A percentile compares a stretch with the other conserved stretches of the same genome.
Evolutionary conservation across 345 rosid genomes (phyloP).

Genomic region (Physaria fendleri): DNA sequence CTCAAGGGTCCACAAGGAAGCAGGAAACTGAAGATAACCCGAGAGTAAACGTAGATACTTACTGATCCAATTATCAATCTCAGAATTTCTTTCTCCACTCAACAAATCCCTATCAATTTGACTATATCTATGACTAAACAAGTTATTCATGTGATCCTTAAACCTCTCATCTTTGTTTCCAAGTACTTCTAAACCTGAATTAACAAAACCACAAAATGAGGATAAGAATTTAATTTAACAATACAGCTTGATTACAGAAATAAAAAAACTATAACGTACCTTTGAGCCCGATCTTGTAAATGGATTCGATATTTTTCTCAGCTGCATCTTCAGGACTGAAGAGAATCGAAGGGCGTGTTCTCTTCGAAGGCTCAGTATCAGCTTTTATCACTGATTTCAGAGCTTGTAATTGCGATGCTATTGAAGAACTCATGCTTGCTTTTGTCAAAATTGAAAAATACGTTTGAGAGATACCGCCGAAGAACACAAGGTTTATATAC

Average conservation of each 20-base stretch:
- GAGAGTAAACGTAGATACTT: constrained; percentile 63
- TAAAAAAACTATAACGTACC: constrained; percentile 32
- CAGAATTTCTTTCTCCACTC: constrained; percentile 52
- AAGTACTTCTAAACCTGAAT: constrained; percentile 77
- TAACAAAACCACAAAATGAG: neutral
- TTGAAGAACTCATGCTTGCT: constrained; percentile 43
- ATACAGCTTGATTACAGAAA: neutral
- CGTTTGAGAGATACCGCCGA: no score
- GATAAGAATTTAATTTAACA: neutral
- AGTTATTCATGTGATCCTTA: constrained; percentile 45
- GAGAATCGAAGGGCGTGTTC: constrained; percentile 38
- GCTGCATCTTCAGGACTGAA: constrained; percentile 35
- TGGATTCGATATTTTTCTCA: constrained; percentile 65
- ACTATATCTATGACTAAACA: constrained; percentile 70
- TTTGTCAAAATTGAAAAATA: neutral
- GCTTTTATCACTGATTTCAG: constrained; percentile 44
- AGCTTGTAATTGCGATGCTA: constrained; percentile 64
- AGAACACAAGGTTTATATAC: no score
- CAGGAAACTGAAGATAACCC: constrained; percentile 54
- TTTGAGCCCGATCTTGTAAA: constrained; percentile 48
- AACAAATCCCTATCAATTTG: constrained; percentile 77
- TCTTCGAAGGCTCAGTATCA: constrained; percentile 41
- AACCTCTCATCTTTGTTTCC: constrained; percentile 58
- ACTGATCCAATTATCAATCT: constrained; percentile 46
- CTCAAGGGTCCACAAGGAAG: constrained; percentile 74